Percentiles rank a stretch among this genome's conserved stretches.
Evolutionary conservation across 345 rosid genomes (phyloP).

Genomic region (Camelina hispida): DNA sequence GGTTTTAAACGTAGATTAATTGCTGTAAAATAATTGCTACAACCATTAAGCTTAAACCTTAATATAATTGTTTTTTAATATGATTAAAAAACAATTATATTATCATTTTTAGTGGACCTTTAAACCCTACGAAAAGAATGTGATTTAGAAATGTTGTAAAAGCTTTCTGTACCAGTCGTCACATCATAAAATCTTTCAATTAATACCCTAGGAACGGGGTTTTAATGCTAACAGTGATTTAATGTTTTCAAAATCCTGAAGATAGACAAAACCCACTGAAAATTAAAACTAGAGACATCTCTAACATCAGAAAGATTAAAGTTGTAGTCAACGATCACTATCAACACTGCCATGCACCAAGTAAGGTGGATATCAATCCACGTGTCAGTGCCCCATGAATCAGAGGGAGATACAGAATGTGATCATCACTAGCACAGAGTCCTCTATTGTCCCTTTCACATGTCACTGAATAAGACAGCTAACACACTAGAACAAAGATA

Average conservation of each 20-base stretch:
- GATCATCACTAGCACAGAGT: conserved; percentile 42
- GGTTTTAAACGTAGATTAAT: too few species aligned
- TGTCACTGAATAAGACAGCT: conserved; percentile 42
- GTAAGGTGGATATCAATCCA: conserved; percentile 23
- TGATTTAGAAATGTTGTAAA: neutral
- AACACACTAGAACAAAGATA: conserved; percentile 10
- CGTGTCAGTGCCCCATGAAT: conserved; percentile 40
- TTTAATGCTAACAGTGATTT: neutral
- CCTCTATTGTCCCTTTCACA: conserved; percentile 45
- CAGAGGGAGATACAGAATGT: conserved; percentile 37
- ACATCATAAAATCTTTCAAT: conserved; percentile 5
- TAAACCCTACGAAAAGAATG: neutral
- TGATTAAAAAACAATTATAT: too few species aligned
- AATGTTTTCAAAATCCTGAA: neutral
- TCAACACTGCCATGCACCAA: conserved; percentile 30
- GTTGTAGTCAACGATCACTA: conserved; percentile 33
- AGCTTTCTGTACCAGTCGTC: conserved; percentile 1
- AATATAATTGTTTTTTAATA: too few species aligned
- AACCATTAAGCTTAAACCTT: too few species aligned
- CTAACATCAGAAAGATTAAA: conserved; percentile 10
- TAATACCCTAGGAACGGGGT: neutral
- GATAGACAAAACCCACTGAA: neutral
- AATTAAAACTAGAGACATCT: neutral
- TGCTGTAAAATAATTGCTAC: too few species aligned
- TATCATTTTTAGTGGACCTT: neutral